phyloP scores from a whole-genome alignment of 2,329 filamentous ascomycete genomes.

The Aspergillus brasiliensis region DNA sequence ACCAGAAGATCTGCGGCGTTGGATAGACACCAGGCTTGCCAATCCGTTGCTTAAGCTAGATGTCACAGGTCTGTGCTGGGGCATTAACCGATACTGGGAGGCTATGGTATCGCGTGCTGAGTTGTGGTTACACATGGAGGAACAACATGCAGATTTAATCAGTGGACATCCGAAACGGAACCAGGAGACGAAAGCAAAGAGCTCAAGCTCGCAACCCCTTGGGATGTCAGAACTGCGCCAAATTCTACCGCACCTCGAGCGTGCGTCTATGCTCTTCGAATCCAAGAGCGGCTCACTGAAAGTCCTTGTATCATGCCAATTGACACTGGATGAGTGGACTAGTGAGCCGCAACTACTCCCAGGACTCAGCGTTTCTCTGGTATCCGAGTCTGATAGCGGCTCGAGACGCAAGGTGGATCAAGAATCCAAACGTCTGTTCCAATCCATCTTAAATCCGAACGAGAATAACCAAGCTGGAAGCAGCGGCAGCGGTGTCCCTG shows the following conservation, averaged over 20 bases:
- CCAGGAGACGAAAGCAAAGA: background rate
- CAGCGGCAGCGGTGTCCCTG: conserved; percentile 23
- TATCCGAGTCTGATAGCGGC: conserved; percentile 10
- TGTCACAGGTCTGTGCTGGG: conserved; percentile 45
- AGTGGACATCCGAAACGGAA: conserved; percentile 1
- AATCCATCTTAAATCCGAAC: conserved; percentile 33
- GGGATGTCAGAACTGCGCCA: too few relatives aligned
- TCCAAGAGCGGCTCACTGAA: conserved; percentile 16
- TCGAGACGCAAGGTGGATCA: conserved; percentile 35
- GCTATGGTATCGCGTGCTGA: conserved; percentile 39
- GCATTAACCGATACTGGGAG: conserved; percentile 47
- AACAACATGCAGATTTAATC: conserved; percentile 25
- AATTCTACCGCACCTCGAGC: conserved; percentile 38
- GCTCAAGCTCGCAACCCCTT: conserved; percentile 7
- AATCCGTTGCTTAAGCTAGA: conserved; percentile 41
- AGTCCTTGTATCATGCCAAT: conserved; percentile 37
- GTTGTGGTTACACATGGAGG: conserved; percentile 39
- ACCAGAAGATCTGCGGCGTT: conserved; percentile 34
- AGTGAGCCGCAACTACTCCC: conserved; percentile 42
- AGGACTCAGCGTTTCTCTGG: conserved; percentile 36
- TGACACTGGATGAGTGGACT: conserved; percentile 44
- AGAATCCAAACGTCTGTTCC: conserved; percentile 43
- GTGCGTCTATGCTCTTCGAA: conserved; percentile 38
- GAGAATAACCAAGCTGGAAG: conserved; percentile 2
- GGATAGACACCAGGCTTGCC: conserved; percentile 38